Base-by-base conservation (phyloP, 108 stramenopile genomes). In the Fragilaria crotonensis region DNA sequence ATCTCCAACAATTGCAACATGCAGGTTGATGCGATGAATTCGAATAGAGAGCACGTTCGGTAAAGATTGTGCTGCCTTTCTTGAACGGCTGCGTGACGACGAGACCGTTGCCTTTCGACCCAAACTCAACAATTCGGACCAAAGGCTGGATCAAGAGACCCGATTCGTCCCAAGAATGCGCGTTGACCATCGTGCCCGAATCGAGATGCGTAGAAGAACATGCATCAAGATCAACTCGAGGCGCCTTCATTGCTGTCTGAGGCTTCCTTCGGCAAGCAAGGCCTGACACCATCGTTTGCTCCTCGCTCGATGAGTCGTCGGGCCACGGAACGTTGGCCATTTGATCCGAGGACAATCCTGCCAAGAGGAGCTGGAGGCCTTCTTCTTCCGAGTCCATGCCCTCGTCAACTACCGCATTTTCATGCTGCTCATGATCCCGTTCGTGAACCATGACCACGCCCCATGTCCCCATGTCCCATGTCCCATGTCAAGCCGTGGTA, bases 31-130 rank as follows among this genome's bases (percentile, higher is more conserved):
- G 36, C 7, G 36, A 41, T 14, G 36, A 41, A 41, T 41, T 41
- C 7, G 36, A 7, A 41, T 11, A 7, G 11, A 41, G 14, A 11
- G 78, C 73, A 29, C 54, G 54, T 52, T 79, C 78, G 5, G 78
- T 79, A 54, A 50, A 79, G 33, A 79, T 68, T 0, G 64, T 56
- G 7, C 44, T 23, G 18, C 78, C 78, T 51, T 51, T 50, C 18
- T 52, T 45, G 29, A 79, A 60, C 3, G 31, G 18, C 19, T 28
- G 5, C 0, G 67, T 62, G 0, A 69, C 57, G 9, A 79, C 48
- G 62, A 79, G 33, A 1, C 63, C 67, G 27, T 72, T 68, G 11
- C 77, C 77, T 54, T 31, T 23, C 21, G 7, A 27, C 17, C 45
- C 47, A 9, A 68, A 25, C 28, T 64, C 52, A 17, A 75, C 46